Evolutionary conservation across 73 alveolate species (phyloP).

Genomic region (Paramecium tetraurelia): DNA sequence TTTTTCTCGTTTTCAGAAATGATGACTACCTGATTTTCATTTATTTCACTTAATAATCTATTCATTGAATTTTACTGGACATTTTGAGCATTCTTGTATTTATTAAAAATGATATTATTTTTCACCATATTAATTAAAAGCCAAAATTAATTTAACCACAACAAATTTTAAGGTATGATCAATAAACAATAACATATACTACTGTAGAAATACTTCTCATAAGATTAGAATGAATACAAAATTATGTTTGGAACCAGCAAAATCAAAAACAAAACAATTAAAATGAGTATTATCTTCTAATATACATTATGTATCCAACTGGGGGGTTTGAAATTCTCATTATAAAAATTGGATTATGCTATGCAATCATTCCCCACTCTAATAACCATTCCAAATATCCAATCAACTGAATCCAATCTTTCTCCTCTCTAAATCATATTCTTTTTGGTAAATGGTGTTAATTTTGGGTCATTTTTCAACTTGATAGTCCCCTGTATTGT

Average conservation of each 20-base stretch:
- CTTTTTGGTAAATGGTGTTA: slow-evolving; percentile 10
- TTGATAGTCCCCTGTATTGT: background rate
- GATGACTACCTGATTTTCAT: background rate
- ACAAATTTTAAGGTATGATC: background rate
- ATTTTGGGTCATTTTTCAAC: slow-evolving; percentile 29
- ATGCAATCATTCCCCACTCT: slow-evolving; percentile 26
- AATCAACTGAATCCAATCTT: background rate
- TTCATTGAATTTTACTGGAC: background rate
- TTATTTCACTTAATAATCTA: background rate
- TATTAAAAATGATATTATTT: background rate
- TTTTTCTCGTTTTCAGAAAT: background rate
- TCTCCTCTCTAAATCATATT: slow-evolving; percentile 28
- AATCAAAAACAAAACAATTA: background rate
- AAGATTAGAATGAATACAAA: background rate
- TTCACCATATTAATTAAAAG: background rate
- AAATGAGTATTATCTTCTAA: background rate
- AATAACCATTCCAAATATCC: slow-evolving; percentile 34
- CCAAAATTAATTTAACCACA: slow-evolving; percentile 1
- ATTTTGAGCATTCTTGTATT: background rate
- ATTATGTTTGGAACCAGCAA: background rate
- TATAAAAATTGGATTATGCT: background rate
- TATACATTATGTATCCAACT: background rate
- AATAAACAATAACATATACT: background rate
- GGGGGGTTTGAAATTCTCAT: background rate
- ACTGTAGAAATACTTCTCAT: background rate